Percentiles rank a stretch among this genome's conserved stretches.
Evolutionary conservation across 805 yeast genomes (phyloP).

Genomic region (Yamadazyma ubonensis): DNA sequence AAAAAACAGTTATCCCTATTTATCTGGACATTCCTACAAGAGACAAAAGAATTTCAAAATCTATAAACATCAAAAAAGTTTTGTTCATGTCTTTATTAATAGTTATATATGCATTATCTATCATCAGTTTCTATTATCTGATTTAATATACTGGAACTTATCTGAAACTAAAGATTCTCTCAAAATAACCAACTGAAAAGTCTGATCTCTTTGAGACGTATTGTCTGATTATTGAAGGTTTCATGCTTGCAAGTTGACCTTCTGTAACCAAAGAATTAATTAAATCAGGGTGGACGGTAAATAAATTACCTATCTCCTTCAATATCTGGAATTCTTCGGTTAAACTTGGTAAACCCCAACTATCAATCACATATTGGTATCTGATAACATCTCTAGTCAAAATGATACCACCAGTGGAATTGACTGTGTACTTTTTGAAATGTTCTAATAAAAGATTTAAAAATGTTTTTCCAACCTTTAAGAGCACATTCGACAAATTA

Average conservation of each 20-base stretch:
- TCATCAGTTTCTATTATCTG: slow-evolving; percentile 5
- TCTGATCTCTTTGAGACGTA: slow-evolving; percentile 71
- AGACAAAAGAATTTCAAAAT: not conserved
- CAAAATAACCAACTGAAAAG: slow-evolving; percentile 55
- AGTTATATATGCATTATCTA: slow-evolving; percentile 1
- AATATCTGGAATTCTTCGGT: slow-evolving; percentile 65
- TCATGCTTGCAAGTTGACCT: slow-evolving; percentile 69
- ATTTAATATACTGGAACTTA: slow-evolving; percentile 7
- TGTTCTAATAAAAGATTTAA: slow-evolving; percentile 64
- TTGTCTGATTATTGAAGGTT: slow-evolving; percentile 59
- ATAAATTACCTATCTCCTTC: slow-evolving; percentile 80
- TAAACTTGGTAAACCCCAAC: slow-evolving; percentile 62
- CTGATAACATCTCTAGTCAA: slow-evolving; percentile 80
- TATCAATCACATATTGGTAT: slow-evolving; percentile 65
- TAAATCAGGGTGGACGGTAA: slow-evolving; percentile 79
- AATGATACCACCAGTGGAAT: slow-evolving; percentile 77
- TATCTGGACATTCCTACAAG: not conserved
- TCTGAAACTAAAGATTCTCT: slow-evolving; percentile 42
- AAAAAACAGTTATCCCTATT: not conserved
- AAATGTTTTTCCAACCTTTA: slow-evolving; percentile 57
- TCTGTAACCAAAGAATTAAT: slow-evolving; percentile 76
- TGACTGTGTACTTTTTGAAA: slow-evolving; percentile 71
- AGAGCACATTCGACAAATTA: slow-evolving; percentile 52
- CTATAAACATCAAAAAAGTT: not conserved
- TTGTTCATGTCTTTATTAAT: not conserved